These are phyloP conservation scores for Aspergillus conjunctus DNA, from an alignment of 495 filamentous ascomycete species.

Conservation along the genomic window DNA sequence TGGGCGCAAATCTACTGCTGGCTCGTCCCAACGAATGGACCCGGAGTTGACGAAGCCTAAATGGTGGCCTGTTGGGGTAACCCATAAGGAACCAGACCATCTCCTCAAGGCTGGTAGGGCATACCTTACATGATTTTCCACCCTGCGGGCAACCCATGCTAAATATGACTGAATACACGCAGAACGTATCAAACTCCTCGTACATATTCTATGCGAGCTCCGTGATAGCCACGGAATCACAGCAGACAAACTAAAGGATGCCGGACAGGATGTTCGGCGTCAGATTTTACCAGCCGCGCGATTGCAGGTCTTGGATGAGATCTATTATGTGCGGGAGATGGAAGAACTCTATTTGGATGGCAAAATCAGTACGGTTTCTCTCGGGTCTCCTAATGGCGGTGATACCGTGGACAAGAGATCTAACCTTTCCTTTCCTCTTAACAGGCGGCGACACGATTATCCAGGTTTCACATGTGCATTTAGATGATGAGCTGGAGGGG, in stretches of 20 bases:
- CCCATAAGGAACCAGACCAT: constrained; percentile 82
- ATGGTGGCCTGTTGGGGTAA: constrained; percentile 76
- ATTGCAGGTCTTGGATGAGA: constrained; percentile 57
- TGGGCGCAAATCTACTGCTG: constrained; percentile 48
- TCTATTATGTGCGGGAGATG: constrained; percentile 64
- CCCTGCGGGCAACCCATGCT: background rate
- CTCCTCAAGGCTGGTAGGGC: constrained; percentile 66
- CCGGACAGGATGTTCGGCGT: constrained; percentile 44
- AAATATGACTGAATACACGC: background rate
- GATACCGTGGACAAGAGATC: background rate
- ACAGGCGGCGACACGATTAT: constrained; percentile 28
- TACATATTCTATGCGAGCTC: constrained; percentile 60
- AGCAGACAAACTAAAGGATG: constrained; percentile 46
- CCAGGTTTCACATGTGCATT: constrained; percentile 29
- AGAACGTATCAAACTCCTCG: constrained; percentile 64
- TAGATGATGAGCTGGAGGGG: constrained; percentile 25
- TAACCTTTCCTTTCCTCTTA: constrained; percentile 7
- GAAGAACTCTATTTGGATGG: constrained; percentile 63
- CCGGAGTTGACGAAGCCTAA: constrained; percentile 57
- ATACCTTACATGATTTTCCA: background rate
- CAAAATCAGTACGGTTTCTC: constrained; percentile 57
- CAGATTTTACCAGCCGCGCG: constrained; percentile 39
- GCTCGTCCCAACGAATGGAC: constrained; percentile 42
- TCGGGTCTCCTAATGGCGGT: background rate
- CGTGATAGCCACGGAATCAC: constrained; percentile 45